phyloP scores from a whole-genome alignment of 2,329 filamentous ascomycete genomes.

The Lithohypha guttulata region DNA sequence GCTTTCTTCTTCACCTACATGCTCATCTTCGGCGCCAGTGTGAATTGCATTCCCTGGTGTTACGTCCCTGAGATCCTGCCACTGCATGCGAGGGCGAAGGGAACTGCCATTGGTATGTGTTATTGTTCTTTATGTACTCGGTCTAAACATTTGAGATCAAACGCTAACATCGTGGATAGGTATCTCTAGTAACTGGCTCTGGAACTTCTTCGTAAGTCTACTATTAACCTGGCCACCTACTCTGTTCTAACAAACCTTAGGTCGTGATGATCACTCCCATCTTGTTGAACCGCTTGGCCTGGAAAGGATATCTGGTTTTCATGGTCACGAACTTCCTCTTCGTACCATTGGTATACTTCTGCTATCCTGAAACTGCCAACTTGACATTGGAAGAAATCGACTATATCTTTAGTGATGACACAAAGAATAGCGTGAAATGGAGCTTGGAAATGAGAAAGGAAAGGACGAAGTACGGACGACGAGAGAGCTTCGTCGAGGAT shows the following conservation, averaged over 20 bases:
- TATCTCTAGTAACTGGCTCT: conserved; percentile 38
- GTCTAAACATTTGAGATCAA: too few species aligned
- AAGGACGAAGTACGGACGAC: conserved; percentile 9
- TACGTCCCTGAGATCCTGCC: conserved; percentile 42
- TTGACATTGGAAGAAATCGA: conserved; percentile 37
- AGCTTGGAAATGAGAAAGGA: conserved; percentile 9
- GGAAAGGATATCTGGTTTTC: conserved; percentile 30
- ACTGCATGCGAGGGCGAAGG: conserved; percentile 40
- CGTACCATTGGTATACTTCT: conserved; percentile 38
- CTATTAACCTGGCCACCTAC: too few species aligned
- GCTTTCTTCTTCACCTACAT: conserved; percentile 38
- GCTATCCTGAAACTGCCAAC: conserved; percentile 35
- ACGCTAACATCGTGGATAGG: too few species aligned
- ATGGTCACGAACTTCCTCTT: conserved; percentile 27
- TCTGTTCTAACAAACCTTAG: too few species aligned
- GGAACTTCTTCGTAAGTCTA: conserved; percentile 41
- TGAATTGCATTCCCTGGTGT: conserved; percentile 42
- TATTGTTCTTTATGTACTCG: too few species aligned
- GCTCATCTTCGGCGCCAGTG: conserved; percentile 31
- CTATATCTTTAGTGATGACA: conserved; percentile 30
- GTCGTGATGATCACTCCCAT: conserved; percentile 29
- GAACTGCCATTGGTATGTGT: too few species aligned
- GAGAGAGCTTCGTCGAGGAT: conserved; percentile 7
- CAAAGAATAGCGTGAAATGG: conserved; percentile 12
- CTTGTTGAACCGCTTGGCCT: conserved; percentile 25